A percentile compares a stretch with the other conserved stretches of the same genome.
These are phyloP conservation scores for Trichoderma gamsii DNA, from an alignment of 495 filamentous ascomycete species.

Conservation along the genomic window DNA sequence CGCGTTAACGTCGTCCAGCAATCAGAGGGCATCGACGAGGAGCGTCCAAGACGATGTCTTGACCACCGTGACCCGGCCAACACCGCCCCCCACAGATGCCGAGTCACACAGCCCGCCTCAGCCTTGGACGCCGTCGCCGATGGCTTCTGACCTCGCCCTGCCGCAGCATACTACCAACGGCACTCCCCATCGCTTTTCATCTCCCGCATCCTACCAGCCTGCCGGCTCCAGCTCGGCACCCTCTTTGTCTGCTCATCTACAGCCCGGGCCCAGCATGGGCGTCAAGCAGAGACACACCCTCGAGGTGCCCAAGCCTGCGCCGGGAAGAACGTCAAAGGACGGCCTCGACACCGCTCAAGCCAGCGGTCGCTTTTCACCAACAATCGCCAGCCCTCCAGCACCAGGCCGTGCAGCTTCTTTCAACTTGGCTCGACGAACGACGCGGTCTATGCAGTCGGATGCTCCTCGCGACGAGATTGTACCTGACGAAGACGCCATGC, in stretches of 20 bases:
- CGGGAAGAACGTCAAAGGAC: constrained; percentile 46
- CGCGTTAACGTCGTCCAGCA: not conserved
- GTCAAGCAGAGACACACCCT: constrained; percentile 83
- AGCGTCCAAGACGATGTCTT: constrained; percentile 18
- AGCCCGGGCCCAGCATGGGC: constrained; percentile 40
- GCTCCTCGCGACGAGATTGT: constrained; percentile 73
- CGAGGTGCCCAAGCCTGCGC: constrained; percentile 64
- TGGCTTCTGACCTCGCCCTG: constrained; percentile 33
- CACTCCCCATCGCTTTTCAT: constrained; percentile 63
- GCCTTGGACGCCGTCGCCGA: constrained; percentile 26
- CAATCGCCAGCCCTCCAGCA: constrained; percentile 37
- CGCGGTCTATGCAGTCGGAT: constrained; percentile 79
- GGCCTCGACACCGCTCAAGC: constrained; percentile 60
- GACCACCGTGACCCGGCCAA: constrained; percentile 28
- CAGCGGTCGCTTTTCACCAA: constrained; percentile 83
- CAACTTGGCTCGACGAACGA: constrained; percentile 70
- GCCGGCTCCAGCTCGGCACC: constrained; percentile 36
- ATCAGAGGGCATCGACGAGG: constrained; percentile 20
- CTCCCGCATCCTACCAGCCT: constrained; percentile 57
- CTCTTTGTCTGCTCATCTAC: constrained; percentile 34
- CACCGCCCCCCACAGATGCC: constrained; percentile 25
- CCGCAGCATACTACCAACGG: constrained; percentile 29
- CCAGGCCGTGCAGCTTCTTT: constrained; percentile 68
- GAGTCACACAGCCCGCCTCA: constrained; percentile 16
- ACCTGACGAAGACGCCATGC: constrained; percentile 78